These are phyloP conservation scores for Didymella pomorum DNA, from an alignment of 2,329 filamentous ascomycete genomes.

Conservation along the genomic window DNA sequence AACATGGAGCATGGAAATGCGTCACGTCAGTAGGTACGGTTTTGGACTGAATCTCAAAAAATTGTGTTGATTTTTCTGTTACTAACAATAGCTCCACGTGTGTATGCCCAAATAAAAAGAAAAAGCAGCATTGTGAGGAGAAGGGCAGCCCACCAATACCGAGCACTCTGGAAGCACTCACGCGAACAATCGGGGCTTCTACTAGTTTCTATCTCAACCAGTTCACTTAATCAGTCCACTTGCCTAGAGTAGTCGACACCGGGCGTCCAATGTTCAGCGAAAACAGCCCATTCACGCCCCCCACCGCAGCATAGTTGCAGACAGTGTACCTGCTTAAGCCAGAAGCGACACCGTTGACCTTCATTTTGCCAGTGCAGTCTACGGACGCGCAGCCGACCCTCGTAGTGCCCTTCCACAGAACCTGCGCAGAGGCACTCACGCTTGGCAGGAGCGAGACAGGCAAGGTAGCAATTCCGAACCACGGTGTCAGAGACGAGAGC, in stretches of 20 bases:
- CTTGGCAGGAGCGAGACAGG: not conserved
- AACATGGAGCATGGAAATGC: no score
- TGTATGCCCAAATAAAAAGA: no score
- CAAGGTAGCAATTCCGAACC: not conserved
- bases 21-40: no score
- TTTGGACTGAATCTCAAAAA: no score
- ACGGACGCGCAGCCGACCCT: conserved; percentile 3
- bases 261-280: not conserved
- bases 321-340: not conserved
- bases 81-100: no score
- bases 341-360: not conserved
- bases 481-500: conserved; percentile 47
- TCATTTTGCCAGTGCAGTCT: conserved; percentile 1
- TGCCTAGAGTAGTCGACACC: not conserved
- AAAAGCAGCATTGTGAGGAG: no score
- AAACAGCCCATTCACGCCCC: not conserved
- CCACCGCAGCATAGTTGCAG: conserved; percentile 1
- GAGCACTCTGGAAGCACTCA: no score
- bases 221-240: conserved; percentile 1
- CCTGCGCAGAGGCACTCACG: not conserved
- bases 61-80: no score
- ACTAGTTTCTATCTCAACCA: no score
- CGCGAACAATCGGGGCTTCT: no score
- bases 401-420: conserved; percentile 2
- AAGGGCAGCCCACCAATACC: no score